Base-by-base conservation (phyloP, 2,329 filamentous ascomycete species). In the Fusarium gaditjirri region DNA sequence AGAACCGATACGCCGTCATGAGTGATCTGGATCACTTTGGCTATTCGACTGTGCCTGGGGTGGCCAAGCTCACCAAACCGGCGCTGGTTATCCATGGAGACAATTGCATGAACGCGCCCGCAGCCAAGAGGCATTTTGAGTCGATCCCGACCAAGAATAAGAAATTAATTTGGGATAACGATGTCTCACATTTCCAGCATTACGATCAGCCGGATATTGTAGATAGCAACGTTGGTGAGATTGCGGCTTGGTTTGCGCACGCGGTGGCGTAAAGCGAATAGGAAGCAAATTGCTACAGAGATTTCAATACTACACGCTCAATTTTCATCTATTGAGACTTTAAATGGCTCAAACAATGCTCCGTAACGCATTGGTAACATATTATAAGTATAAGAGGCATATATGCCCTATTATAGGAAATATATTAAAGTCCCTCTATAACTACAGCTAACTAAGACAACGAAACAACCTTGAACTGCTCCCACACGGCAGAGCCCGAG, bases 21-120 rank as follows among this genome's bases (percentile, higher is more conserved):
- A 54, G 50, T 41, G 50, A 54, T 31, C 4, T 54, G 35, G 50
- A 54, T 31, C 36, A 54, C 14, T 54, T 54, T 29, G 21, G 50
- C 14, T 54, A 54, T 41, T 41, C 50, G 3, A 54, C 50, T 13
- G 50, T 54, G 3, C 10, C 50, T 39, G 50, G 50, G 10, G 50
- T 54, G 7, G 36, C 50, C 9, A 54, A 31, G 27, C 50, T 54
- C 3, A 41, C 36, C 2, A 54, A 54, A 10, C 50, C 36, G 3
- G 50, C 50, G 14, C 19, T 41, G 13, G 50, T 54, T 6, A 41
- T 41, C 10, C 50, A 54, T 31, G 50, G 50, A 19, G 50, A 54
- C 16, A 54, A 54, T 41, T 54, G 50, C 21, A 54, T 54, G 50
- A 54, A 41, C 2, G 36, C 50, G 13, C 25, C 50, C 2, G 35